Conservation (phyloP, 1,284 basidiomycete species). For the Puccinia brachypodii region DNA sequence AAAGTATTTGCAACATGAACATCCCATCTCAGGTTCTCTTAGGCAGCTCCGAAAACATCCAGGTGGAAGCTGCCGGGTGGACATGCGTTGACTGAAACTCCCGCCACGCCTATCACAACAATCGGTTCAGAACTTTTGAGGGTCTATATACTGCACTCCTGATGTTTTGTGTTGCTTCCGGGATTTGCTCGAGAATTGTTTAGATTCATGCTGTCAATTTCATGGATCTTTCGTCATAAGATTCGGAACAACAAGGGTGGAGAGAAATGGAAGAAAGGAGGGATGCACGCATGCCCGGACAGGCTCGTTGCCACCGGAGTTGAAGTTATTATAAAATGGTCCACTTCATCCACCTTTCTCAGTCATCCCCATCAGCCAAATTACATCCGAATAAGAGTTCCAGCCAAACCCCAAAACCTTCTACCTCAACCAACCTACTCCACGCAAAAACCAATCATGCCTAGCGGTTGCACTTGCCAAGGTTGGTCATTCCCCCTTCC, state of each 20-base stretch:
- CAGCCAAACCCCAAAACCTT: not conserved
- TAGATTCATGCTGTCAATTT: not conserved
- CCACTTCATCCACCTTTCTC: not conserved
- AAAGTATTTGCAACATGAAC: too few relatives aligned
- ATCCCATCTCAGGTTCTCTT: too few relatives aligned
- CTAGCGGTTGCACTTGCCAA: slow-evolving; percentile 30
- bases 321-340: not conserved
- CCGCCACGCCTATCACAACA: too few relatives aligned
- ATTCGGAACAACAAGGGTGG: slow-evolving; percentile 18
- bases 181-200: not conserved
- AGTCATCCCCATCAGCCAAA: not conserved
- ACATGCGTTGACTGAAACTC: too few relatives aligned
- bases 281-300: not conserved
- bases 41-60: too few relatives aligned
- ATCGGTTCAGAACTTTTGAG: too few relatives aligned
- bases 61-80: too few relatives aligned
- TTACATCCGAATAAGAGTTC: not conserved
- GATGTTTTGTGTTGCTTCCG: too few relatives aligned
- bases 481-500: not conserved
- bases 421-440: not conserved
- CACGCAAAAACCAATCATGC: not conserved
- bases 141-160: too few relatives aligned
- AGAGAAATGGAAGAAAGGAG: not conserved
- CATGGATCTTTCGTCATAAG: not conserved
- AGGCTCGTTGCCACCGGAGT: not conserved